Evolutionary conservation across 106 monocot species (phyloP).

Genomic region (Cymbidium sinense): DNA sequence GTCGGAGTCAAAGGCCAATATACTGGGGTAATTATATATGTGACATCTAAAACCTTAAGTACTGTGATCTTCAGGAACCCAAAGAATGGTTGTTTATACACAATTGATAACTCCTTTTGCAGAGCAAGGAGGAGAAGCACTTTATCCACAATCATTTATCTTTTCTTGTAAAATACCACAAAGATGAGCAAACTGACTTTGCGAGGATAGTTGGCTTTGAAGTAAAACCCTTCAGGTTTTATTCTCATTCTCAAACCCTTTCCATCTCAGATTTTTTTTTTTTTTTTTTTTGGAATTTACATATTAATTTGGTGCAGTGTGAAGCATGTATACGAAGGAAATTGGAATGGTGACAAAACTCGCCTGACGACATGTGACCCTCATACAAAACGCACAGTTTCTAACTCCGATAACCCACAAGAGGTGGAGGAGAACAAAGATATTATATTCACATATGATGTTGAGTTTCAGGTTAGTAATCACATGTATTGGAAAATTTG

Average conservation of each 20-base stretch:
- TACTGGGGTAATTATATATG: conserved; percentile 45
- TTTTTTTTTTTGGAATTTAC: background rate
- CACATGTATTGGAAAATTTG: background rate
- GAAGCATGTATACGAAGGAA: conserved; percentile 79
- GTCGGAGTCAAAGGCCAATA: conserved; percentile 74
- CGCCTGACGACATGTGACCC: conserved; percentile 80
- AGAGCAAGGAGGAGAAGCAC: conserved; percentile 78
- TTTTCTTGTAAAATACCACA: conserved; percentile 92
- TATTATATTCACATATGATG: conserved; percentile 92
- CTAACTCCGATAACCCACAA: conserved; percentile 74
- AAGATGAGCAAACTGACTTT: conserved; percentile 55
- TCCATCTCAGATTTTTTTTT: background rate
- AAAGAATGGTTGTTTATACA: background rate
- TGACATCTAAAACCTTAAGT: background rate
- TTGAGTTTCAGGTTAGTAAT: conserved; percentile 63
- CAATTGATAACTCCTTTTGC: conserved; percentile 15
- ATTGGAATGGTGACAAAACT: conserved; percentile 75
- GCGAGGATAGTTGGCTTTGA: conserved; percentile 96
- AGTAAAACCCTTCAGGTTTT: conserved; percentile 82
- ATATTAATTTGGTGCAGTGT: conserved; percentile 46
- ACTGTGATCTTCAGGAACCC: background rate
- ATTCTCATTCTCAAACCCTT: background rate
- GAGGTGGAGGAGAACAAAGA: conserved; percentile 79
- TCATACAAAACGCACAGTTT: conserved; percentile 61
- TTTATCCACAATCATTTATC: conserved; percentile 90